A percentile compares a stretch with the other conserved stretches of the same genome.
Evolutionary conservation across 2,329 filamentous ascomycete species (phyloP).

Genomic region (Torrubiellomyces zombiae): DNA sequence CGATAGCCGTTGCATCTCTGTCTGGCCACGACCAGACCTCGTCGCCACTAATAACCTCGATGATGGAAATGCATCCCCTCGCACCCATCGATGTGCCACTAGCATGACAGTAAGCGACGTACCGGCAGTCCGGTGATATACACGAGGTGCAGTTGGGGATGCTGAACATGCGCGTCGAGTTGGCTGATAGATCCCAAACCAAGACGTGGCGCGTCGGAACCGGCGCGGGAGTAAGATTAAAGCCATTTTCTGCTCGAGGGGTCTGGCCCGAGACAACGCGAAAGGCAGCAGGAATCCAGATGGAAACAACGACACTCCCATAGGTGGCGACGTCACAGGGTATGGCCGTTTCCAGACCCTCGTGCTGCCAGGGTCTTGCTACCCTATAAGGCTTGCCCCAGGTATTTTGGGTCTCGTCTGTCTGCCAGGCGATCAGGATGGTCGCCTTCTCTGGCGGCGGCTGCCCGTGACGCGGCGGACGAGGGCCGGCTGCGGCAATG

Average conservation of each 20-base stretch:
- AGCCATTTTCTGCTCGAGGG: slow-evolving; percentile 10
- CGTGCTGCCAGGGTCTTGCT: slow-evolving; percentile 19
- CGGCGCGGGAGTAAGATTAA: slow-evolving; percentile 15
- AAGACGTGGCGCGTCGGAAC: slow-evolving; percentile 19
- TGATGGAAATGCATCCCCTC: slow-evolving; percentile 16
- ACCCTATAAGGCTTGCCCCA: slow-evolving; percentile 18
- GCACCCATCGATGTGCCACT: slow-evolving; percentile 15
- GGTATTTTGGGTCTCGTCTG: slow-evolving; percentile 10
- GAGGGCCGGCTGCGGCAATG: slow-evolving; percentile 20
- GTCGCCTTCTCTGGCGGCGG: slow-evolving; percentile 21
- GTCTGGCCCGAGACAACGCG: slow-evolving; percentile 14
- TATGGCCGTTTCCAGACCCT: slow-evolving; percentile 21
- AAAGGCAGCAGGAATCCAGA: slow-evolving; percentile 23
- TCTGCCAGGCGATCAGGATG: slow-evolving; percentile 22
- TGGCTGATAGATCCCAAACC: slow-evolving; percentile 22
- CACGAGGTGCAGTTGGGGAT: slow-evolving; percentile 22
- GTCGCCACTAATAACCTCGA: slow-evolving; percentile 20
- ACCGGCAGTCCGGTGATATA: slow-evolving; percentile 23
- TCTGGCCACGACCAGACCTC: slow-evolving; percentile 23
- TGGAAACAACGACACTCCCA: slow-evolving; percentile 20
- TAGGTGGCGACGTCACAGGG: slow-evolving; percentile 19
- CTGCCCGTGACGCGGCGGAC: slow-evolving; percentile 19
- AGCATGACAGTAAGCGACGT: slow-evolving; percentile 22
- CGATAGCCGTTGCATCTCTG: slow-evolving; percentile 10
- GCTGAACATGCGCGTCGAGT: slow-evolving; percentile 19